Conservation (phyloP, 306 rosid species). For the Quercus alba region DNA sequence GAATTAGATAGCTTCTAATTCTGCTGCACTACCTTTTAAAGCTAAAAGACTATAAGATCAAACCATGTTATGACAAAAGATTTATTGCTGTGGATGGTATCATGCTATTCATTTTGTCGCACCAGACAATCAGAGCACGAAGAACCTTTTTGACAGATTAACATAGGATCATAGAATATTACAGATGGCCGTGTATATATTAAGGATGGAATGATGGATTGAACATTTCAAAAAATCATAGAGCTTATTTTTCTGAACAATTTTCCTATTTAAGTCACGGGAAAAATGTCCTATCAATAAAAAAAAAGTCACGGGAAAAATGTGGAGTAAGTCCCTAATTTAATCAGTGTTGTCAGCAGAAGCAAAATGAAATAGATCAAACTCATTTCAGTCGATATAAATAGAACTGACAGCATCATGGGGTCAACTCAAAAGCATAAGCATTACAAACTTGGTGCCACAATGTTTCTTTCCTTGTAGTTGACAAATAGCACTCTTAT, state of each 20-base stretch:
- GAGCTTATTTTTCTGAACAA: neutral
- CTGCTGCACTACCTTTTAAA: too few species aligned
- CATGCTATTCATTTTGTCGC: too few species aligned
- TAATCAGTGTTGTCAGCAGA: constrained; percentile 9
- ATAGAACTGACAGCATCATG: constrained; percentile 1
- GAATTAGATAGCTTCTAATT: too few species aligned
- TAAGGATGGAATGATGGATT: neutral
- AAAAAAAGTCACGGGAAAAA: neutral
- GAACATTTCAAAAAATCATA: neutral
- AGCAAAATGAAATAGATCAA: constrained; percentile 4
- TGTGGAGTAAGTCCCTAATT: neutral
- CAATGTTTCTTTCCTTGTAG: constrained; percentile 20
- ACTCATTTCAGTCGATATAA: neutral
- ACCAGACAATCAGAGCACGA: neutral
- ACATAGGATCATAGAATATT: neutral
- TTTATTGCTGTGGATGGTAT: too few species aligned
- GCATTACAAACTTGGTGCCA: neutral
- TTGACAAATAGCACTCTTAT: constrained; percentile 46
- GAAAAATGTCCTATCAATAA: too few species aligned
- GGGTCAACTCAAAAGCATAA: neutral
- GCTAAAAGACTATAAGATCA: too few species aligned
- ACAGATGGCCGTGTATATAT: neutral
- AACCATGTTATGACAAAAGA: too few species aligned
- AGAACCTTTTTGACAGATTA: neutral
- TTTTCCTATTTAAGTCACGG: neutral